Base-by-base conservation (phyloP, 2,329 filamentous ascomycete genomes). In the Colletotrichum noveboracense region DNA sequence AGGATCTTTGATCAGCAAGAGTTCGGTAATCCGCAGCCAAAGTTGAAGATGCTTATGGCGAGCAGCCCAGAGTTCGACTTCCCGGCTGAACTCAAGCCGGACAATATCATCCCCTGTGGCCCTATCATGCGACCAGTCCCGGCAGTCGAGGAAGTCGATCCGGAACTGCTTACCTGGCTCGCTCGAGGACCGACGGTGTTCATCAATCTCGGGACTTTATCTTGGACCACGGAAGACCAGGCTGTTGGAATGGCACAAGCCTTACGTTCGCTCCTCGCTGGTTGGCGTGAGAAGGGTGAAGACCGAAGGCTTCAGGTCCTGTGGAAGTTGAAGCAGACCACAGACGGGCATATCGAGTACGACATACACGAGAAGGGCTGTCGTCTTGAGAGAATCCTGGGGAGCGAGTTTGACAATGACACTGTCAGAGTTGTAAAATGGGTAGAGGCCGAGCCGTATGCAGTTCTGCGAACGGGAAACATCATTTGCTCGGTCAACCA, bases 201-300 rank as follows among this genome's bases (percentile, higher is more conserved):
- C n/a, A 82, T 90, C 38, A 89, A 88, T 74, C 79, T 90, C 2
- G 89, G 89, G 1, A 87, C 87, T 0, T 81, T 85, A 5, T 79
- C 82, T 62, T 78, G 76, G 0, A 78, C 83, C 6, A 78, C 81
- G 1, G 79, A 83, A 5, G 78, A 81, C 0, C 81, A 86, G 66
- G 86, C 86, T 0, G 61, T 80, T 14, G 84, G 86, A 38, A 83
- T 89, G 38, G 84, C 85, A 0, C 62, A 48, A 0, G 85, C 84
- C 0, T 26, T 89, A 4, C 80, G 80, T 8, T 75, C 79, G 0
- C 80, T 87, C 2, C 78, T 89, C 1, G 78, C 16, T 14, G 32
- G 16, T 4, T 61, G 32, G 52, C 13, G 28, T 3, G 38, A 64
- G 7, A 8, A 16, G 55, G 26, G 81, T 9, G 13, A 30, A 10